A percentile compares a stretch with the other conserved stretches of the same genome.
These are phyloP conservation scores for Exophiala calicioides DNA, from an alignment of 2,329 filamentous ascomycete species.

Conservation along the genomic window DNA sequence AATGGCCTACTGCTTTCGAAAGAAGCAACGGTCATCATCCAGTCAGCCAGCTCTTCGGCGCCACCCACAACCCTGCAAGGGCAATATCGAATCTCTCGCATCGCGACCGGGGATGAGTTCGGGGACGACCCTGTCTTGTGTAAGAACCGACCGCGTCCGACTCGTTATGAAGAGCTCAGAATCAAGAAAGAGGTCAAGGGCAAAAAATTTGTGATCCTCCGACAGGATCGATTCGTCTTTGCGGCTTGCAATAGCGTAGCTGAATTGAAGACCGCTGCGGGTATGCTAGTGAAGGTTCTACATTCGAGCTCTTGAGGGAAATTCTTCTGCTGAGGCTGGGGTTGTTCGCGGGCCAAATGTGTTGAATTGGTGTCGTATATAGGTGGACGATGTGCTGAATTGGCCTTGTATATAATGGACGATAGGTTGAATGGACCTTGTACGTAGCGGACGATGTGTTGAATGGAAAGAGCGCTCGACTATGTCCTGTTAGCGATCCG, in stretches of 20 bases:
- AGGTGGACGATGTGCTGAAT: no score
- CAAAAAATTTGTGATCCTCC: slow-evolving; percentile 35
- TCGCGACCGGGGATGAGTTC: slow-evolving; percentile 37
- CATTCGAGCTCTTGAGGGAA: no score
- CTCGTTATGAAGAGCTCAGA: slow-evolving; percentile 34
- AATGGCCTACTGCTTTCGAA: slow-evolving; percentile 9
- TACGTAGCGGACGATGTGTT: no score
- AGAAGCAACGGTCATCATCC: slow-evolving; percentile 25
- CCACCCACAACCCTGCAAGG: background rate
- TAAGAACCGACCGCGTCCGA: slow-evolving; percentile 34
- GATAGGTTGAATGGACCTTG: no score
- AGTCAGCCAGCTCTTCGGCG: slow-evolving; percentile 7
- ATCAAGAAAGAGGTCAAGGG: slow-evolving; percentile 30
- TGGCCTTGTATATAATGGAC: no score
- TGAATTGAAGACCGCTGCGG: slow-evolving; percentile 16
- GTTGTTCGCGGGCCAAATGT: no score
- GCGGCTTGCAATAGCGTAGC: slow-evolving; percentile 29
- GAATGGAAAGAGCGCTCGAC: no score
- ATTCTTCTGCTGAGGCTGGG: no score
- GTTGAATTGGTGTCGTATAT: no score
- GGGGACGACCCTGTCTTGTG: slow-evolving; percentile 32
- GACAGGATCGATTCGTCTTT: slow-evolving; percentile 40
- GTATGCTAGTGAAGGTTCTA: slow-evolving; percentile 5
- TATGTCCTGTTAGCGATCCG: no score
- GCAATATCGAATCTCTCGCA: slow-evolving; percentile 10